Evolutionary conservation across 345 rosid genomes (phyloP).

Genomic region (Salix koriyanagi): DNA sequence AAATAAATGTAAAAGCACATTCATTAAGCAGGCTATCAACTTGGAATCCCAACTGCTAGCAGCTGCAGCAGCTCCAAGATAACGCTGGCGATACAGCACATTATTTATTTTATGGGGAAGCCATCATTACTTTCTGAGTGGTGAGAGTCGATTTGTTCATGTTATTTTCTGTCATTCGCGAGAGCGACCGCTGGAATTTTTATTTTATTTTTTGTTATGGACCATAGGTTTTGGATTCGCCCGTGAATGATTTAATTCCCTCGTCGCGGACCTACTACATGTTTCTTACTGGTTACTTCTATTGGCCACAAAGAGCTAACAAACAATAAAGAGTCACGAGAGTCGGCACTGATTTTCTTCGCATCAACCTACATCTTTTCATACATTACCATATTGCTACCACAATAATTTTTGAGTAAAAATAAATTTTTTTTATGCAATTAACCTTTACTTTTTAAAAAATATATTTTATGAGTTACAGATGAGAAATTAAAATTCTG

Average conservation of each 20-base stretch:
- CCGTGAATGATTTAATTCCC: slow-evolving; percentile 50
- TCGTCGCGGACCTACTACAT: slow-evolving; percentile 31
- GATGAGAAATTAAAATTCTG: accelerated
- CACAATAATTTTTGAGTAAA: not conserved
- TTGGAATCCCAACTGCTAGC: not conserved
- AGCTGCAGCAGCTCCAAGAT: too few species aligned
- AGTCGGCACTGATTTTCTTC: slow-evolving; percentile 6
- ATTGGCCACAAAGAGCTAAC: slow-evolving; percentile 55
- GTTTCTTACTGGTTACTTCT: slow-evolving; percentile 6
- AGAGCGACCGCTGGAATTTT: not conserved
- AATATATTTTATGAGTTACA: too few species aligned
- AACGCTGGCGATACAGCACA: too few species aligned
- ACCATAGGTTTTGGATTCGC: slow-evolving; percentile 9
- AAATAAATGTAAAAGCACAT: not conserved
- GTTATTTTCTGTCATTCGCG: not conserved
- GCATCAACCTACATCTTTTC: slow-evolving; percentile 15
- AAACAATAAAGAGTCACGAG: slow-evolving; percentile 81
- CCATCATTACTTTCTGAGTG: not conserved
- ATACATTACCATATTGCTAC: slow-evolving; percentile 7
- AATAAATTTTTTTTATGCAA: too few species aligned
- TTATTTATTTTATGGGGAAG: not conserved
- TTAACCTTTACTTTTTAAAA: too few species aligned
- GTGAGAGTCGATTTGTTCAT: not conserved
- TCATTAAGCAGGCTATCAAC: not conserved
- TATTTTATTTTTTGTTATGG: not conserved